phyloP scores from a whole-genome alignment of 345 rosid genomes.

The Tarenaya hassleriana region DNA sequence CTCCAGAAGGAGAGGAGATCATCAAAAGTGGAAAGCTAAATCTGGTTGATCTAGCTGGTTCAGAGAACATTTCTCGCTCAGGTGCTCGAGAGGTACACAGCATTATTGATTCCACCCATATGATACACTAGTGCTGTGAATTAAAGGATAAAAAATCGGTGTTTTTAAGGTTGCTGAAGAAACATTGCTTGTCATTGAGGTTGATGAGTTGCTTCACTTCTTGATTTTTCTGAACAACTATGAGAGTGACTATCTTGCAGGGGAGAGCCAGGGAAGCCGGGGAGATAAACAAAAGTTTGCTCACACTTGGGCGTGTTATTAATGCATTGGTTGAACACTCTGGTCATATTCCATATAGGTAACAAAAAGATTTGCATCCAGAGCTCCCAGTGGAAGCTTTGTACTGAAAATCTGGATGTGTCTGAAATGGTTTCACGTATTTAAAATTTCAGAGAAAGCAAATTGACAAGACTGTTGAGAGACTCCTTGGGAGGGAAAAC shows the following conservation, averaged over 20 bases:
- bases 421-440: conserved; percentile 9
- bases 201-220: conserved; percentile 4
- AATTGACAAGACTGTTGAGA: conserved; percentile 88
- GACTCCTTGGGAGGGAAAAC: conserved; percentile 99
- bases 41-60: conserved; percentile 99
- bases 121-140: conserved; percentile 1
- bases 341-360: conserved; percentile 96
- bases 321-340: conserved; percentile 98
- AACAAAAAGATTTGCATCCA: conserved; percentile 13
- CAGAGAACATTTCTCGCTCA: conserved; percentile 96
- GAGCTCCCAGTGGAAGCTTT: not conserved
- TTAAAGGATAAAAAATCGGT: not conserved
- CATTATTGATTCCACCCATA: not conserved
- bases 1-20: conserved; percentile 99
- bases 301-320: conserved; percentile 94
- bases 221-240: conserved; percentile 7
- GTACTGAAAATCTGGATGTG: not conserved
- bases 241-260: conserved; percentile 41
- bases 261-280: conserved; percentile 99
- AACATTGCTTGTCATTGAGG: not conserved
- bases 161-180: not conserved
- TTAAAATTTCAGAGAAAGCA: conserved; percentile 75
- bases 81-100: conserved; percentile 89
- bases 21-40: conserved; percentile 96
- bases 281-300: conserved; percentile 97